Evolutionary conservation across 768 basidiomycete species (phyloP), one percentile per base, ranked within the genome.

Genomic region (Podaxis sp.): DNA sequence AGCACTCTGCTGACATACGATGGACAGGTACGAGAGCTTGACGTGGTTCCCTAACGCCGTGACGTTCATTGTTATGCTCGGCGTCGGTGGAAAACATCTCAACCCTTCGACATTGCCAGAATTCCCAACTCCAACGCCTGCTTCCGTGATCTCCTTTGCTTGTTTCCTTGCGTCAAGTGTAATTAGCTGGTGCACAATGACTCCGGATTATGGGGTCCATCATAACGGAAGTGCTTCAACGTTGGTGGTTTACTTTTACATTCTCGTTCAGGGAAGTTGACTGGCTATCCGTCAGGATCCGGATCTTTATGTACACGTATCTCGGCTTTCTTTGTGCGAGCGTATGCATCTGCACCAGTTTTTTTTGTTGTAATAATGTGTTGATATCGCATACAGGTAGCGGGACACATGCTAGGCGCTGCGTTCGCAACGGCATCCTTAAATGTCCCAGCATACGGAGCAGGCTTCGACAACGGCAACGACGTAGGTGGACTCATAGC

Each of bases 1-100:
- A 26, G 56, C 17, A 22, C 13, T 36, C 7, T 28, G 19, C 30
- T 22, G 40, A n/a, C 39, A 11, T 8, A 17, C 44, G n/a, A 3
- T 9, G 17, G n/a, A 39, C 57, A 79, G 76, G 73, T 80, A 77
- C 55, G 90, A 90, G 66, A 84, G 82, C 22, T 70, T 86, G 8
- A 76, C 85, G 4, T 92, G 91, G 90, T 75, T 90, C 7, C 90
- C 91, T 0, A 83, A 86, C 46, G 73, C 84, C 7, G 71, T 92
- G 46, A 79, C 83, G 13, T 87, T 88, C 71, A 70, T 89, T 28
- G 80, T 89, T 28, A 82, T 87, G 28, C 77, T 88, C 30, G 88
- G 87, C 0, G 75, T 89, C 3, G 83, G 88, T 0, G 88, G 86
- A 0, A 85, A 86, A 67, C 79, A 90, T 63, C 75, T 92, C 9